phyloP scores from a whole-genome alignment of 2,329 filamentous ascomycete genomes.

The Dactylellina haptotyla region DNA sequence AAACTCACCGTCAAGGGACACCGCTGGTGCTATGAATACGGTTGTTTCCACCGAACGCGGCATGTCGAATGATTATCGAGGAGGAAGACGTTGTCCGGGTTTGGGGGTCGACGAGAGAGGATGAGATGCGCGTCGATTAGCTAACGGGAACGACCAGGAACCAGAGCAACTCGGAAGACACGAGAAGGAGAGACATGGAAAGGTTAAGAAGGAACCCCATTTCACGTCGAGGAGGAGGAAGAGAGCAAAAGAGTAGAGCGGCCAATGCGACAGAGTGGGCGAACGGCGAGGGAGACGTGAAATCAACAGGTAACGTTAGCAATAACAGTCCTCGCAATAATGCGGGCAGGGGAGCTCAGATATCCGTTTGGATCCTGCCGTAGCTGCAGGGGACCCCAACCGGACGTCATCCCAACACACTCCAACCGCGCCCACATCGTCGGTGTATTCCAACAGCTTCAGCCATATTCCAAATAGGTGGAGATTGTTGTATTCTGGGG shows the following conservation, averaged over 20 bases:
- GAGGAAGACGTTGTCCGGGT: not conserved
- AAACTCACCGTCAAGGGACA: not conserved
- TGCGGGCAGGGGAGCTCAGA: not conserved
- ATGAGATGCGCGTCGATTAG: too few species aligned
- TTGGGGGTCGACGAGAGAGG: too few species aligned
- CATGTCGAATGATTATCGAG: constrained; percentile 8
- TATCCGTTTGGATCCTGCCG: constrained; percentile 50
- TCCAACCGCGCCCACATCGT: too few species aligned
- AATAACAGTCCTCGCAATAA: too few species aligned
- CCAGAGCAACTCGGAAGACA: not conserved
- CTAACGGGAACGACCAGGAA: constrained; percentile 3
- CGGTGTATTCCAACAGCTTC: too few species aligned
- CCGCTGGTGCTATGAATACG: not conserved
- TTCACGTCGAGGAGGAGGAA: not conserved
- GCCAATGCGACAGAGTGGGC: constrained; percentile 3
- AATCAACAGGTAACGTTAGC: too few species aligned
- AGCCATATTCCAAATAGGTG: too few species aligned
- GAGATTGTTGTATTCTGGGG: too few species aligned
- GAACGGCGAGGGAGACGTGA: not conserved
- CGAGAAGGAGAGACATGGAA: not conserved
- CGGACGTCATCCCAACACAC: too few species aligned
- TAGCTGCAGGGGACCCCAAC: constrained; percentile 7
- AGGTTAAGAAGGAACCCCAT: not conserved
- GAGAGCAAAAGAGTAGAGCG: constrained; percentile 1
- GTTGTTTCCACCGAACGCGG: constrained; percentile 27